These are phyloP conservation scores for Gossypioides kirkii DNA, from an alignment of 345 rosid genomes.

Conservation along the genomic window DNA sequence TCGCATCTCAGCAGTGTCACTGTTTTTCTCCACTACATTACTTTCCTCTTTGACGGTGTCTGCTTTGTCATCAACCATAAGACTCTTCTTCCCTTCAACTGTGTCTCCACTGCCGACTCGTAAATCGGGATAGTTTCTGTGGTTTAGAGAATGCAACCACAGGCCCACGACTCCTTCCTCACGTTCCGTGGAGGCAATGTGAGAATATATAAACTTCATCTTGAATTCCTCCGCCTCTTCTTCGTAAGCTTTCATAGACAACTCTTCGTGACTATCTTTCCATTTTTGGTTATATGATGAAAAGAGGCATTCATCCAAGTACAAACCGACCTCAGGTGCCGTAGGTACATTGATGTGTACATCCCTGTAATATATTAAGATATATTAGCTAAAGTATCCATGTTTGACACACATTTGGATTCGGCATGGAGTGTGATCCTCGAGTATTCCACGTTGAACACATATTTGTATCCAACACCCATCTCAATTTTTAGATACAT, in stretches of 20 bases:
- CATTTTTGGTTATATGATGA: constrained; percentile 76
- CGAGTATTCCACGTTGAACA: not conserved
- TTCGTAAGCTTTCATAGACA: constrained; percentile 69
- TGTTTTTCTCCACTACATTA: not conserved
- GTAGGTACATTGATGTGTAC: constrained; percentile 69
- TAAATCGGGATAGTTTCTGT: constrained; percentile 77
- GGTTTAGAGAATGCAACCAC: constrained; percentile 93
- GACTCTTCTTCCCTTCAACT: not conserved
- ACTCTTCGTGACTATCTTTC: constrained; percentile 78
- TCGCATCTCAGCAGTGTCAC: not conserved
- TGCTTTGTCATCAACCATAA: not conserved
- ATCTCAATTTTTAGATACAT: not conserved
- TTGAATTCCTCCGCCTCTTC: constrained; percentile 77
- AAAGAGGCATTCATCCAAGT: constrained; percentile 90
- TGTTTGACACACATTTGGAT: not conserved
- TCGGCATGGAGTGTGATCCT: not conserved
- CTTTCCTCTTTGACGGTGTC: not conserved
- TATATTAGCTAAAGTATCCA: not conserved
- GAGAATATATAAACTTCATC: constrained; percentile 75
- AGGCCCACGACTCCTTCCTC: constrained; percentile 77
- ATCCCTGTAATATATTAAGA: constrained; percentile 39
- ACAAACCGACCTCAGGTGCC: constrained; percentile 95
- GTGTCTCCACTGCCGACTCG: constrained; percentile 6
- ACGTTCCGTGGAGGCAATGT: constrained; percentile 71
- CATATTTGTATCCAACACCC: not conserved